A percentile compares a stretch with the other conserved stretches of the same genome.
Evolutionary conservation across 495 filamentous ascomycete species (phyloP).

Genomic region (Eremomyces bilateralis): DNA sequence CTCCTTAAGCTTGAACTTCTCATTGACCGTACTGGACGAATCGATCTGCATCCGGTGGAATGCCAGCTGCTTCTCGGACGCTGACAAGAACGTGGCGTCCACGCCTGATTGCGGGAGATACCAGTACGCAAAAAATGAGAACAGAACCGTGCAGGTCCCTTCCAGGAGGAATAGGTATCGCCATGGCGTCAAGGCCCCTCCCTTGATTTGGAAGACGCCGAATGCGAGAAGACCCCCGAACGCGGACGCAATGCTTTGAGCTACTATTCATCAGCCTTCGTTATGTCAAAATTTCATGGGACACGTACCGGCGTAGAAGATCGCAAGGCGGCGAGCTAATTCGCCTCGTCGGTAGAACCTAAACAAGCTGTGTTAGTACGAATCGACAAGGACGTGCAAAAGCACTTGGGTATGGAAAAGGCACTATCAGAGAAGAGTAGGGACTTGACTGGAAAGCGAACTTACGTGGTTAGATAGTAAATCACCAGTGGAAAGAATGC

Average conservation of each 20-base stretch:
- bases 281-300: no score
- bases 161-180: slow-evolving; percentile 63
- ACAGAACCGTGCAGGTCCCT: slow-evolving; percentile 38
- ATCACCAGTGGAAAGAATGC: slow-evolving; percentile 53
- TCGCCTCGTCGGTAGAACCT: slow-evolving; percentile 55
- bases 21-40: slow-evolving; percentile 47
- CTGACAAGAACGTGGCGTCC: slow-evolving; percentile 38
- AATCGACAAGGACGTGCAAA: no score
- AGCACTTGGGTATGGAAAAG: no score
- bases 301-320: slow-evolving; percentile 68
- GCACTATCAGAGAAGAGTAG: no score
- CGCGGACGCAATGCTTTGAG: slow-evolving; percentile 50
- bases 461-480: slow-evolving; percentile 11
- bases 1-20: slow-evolving; percentile 44
- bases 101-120: slow-evolving; percentile 46
- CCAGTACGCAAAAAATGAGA: slow-evolving; percentile 44
- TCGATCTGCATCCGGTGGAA: slow-evolving; percentile 57
- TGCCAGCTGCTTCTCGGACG: slow-evolving; percentile 44
- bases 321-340: slow-evolving; percentile 47
- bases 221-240: slow-evolving; percentile 56
- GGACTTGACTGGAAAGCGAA: neutral
- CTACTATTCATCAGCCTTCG: no score
- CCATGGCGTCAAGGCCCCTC: slow-evolving; percentile 34
- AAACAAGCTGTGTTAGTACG: neutral
- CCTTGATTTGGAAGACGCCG: slow-evolving; percentile 52